Base-by-base conservation (phyloP, 75 land plant genomes). In the Pseudotsuga menziesii region DNA sequence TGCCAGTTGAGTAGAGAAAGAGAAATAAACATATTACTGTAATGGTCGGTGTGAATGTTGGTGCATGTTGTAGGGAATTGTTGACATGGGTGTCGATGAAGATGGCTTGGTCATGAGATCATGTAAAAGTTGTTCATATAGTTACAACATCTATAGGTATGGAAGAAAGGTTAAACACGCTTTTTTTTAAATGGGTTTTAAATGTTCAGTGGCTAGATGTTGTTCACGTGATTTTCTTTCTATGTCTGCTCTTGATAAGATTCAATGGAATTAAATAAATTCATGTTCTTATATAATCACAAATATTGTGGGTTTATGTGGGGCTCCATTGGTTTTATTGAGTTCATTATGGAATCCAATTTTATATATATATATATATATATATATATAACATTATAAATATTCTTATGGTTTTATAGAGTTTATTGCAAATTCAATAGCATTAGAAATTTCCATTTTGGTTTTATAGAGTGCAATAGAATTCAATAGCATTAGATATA, bases 51-150 rank as follows among this genome's bases (percentile, higher is more conserved):
- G 75, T 73, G 19, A n/a, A 14, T 13, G 57, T 48, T 12, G 75
- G 75, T 73, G 27, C 9, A 55, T 25, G 20, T 73, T 54, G 57
- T 12, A 73, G 75, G 32, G 75, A 55, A 35, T 12, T 73, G 35
- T 55, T 73, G 57, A 73, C 75, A 14, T 73, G 75, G 75, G 57
- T 26, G 57, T 16, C 55, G 57, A 55, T 73, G 57, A 73, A 73
- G 29, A 19, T 73, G 75, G 75, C 75, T 13, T 29, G 44, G 52
- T 13, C 32, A 73, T 57, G 75, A 48, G 75, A 73, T 73, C 75
- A 73, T 73, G 75, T 73, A 57, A 73, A 26, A 22, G 57, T 73
- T 22, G 57, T 73, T 73, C 75, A 73, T 25, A 57, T 73, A 6
- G 52, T 73, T 55, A 16, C 57, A 67, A 36, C 23, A 36, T 22